Base-by-base conservation (phyloP, 179 eudicot genomes). In the Silene coronaria region DNA sequence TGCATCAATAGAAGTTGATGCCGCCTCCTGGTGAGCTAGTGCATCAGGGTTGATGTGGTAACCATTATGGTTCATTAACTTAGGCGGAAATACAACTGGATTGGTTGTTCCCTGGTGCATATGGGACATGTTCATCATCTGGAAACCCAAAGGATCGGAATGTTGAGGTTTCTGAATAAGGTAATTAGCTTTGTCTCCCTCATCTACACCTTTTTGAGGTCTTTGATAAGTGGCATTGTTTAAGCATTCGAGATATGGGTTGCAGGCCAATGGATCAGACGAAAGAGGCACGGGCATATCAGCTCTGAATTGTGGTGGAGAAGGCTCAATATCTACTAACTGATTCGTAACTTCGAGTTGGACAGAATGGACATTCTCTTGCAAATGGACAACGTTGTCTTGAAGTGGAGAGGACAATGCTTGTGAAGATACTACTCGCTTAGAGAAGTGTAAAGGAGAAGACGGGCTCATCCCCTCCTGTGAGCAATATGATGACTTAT, bases 391-490 rank as follows among this genome's bases (percentile, higher is more conserved):
- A n/a, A 80, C 79, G 69, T 75, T 83, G 14, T 86, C 90, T 72
- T 78, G 83, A 70, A 73, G 77, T 55, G 77, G 79, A 62, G 78
- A 70, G 28, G 84, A 70, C 45, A 77, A 26, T 32, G 73, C 78
- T 62, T 84, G 84, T 59, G 84, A 78, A 62, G 91, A 62, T 60
- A 78, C 71, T 26, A 75, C 80, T 30, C 84, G 80, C 66, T 78
- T 78, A 68, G 70, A 71, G 64, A 82, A 84, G 79, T 80, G 83
- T 71, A 83, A 79, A 27, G 84, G 80, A 55, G 88, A 82, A 78
- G 87, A 83, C 42, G 89, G 83, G 76, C 80, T 76, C 67, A 78
- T 34, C 32, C 85, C 87, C 75, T 91, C 93, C 71, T 85, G 91
- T 3, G 86, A 88, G 71, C 90, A 83, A 78, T 80, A 78, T 58